These are phyloP conservation scores for Rhytidiadelphus loreus DNA, from an alignment of 225 moss, liverwort and hornwort species.

Conservation along the genomic window DNA sequence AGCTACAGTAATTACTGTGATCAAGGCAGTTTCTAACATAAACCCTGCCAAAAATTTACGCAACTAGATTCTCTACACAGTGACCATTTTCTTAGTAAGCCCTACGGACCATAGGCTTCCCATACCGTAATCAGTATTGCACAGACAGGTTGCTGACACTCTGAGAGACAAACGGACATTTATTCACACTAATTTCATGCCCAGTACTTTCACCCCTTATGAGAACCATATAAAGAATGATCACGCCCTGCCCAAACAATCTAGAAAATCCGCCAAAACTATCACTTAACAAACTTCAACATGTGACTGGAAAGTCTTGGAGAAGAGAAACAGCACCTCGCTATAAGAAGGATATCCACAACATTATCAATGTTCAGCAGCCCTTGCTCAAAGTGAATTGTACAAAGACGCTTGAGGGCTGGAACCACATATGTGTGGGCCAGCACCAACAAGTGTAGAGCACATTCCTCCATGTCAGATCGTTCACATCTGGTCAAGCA, in stretches of 20 bases:
- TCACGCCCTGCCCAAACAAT: neutral
- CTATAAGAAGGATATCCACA: slow-evolving; percentile 61
- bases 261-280: neutral
- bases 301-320: neutral
- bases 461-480: slow-evolving; percentile 53
- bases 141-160: neutral
- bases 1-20: neutral
- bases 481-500: slow-evolving; percentile 42
- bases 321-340: slow-evolving; percentile 25
- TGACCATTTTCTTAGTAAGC: neutral
- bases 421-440: slow-evolving; percentile 62
- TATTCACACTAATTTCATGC: neutral
- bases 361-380: slow-evolving; percentile 41
- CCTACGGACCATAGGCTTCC: neutral
- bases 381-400: slow-evolving; percentile 43
- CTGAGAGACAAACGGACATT: neutral
- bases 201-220: neutral
- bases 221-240: neutral
- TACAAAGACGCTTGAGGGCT: slow-evolving; percentile 56
- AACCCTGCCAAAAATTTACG: neutral
- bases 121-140: neutral
- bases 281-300: neutral
- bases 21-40: neutral
- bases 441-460: slow-evolving; percentile 57
- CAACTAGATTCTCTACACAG: neutral